Percentiles rank a stretch among this genome's conserved stretches.
Conservation (phyloP, 1,284 basidiomycete species). For the Tylopilus sp. region DNA sequence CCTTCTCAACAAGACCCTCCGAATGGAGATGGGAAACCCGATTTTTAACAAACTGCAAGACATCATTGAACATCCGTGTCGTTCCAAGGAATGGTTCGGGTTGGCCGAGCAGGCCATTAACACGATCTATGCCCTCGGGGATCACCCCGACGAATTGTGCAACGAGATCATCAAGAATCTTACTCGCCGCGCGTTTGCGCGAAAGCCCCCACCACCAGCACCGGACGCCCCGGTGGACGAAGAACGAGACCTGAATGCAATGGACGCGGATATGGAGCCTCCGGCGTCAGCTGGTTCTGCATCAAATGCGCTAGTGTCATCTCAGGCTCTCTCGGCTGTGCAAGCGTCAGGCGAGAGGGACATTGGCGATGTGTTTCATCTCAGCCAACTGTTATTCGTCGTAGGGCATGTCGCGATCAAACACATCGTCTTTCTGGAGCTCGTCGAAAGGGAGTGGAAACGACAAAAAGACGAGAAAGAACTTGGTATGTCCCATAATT, state of each 20-base stretch:
- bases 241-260: slow-evolving; percentile 45
- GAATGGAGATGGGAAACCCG: slow-evolving; percentile 84
- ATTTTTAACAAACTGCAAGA: slow-evolving; percentile 85
- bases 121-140: slow-evolving; percentile 90
- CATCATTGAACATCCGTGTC: slow-evolving; percentile 71
- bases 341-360: slow-evolving; percentile 43
- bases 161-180: slow-evolving; percentile 80
- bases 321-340: slow-evolving; percentile 10
- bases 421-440: slow-evolving; percentile 94
- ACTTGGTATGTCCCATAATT: slow-evolving; percentile 50
- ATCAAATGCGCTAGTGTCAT: slow-evolving; percentile 18
- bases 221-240: slow-evolving; percentile 10
- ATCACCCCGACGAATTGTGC: slow-evolving; percentile 89
- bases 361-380: slow-evolving; percentile 74
- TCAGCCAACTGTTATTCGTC: slow-evolving; percentile 90
- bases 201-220: slow-evolving; percentile 25
- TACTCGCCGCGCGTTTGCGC: slow-evolving; percentile 67
- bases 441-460: slow-evolving; percentile 97
- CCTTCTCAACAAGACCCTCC: slow-evolving; percentile 80
- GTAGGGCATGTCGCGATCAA: slow-evolving; percentile 98
- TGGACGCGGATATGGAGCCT: slow-evolving; percentile 38
- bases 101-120: slow-evolving; percentile 97
- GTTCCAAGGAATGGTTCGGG: slow-evolving; percentile 91
- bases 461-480: slow-evolving; percentile 88
- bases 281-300: slow-evolving; percentile 9